Evolutionary conservation across 305 asterid species (phyloP), one percentile per base, ranked within the genome.

Genomic region (Fraxinus sp.): DNA sequence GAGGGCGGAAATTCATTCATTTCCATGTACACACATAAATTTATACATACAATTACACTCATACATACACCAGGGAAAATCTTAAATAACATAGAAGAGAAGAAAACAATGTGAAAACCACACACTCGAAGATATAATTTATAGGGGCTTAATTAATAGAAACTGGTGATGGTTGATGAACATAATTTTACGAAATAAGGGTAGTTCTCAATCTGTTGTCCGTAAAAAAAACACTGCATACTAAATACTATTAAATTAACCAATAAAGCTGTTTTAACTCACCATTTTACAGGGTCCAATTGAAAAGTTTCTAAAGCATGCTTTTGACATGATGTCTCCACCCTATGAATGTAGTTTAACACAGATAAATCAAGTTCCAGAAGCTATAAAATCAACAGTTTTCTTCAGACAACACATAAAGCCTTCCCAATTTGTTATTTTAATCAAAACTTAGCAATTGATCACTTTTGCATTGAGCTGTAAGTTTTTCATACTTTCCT

Each of bases 241-340:
- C 16, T 75, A 68, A 13, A 32, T 30, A 75, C 41, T 37, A 43
- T 22, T 16, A 59, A 22, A 77, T 36, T 26, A 79, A 22, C 20
- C 16, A 5, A n/a, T 24, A 64, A 59, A 46, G 20, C 18, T 3
- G 55, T 85, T 90, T 83, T 8, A 8, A 93, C 98, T 97, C 98
- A 97, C 98, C 98, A 94, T 89, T 92, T 91, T 77, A 87, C 87
- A 52, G 97, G 97, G 86, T 94, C 97, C 90, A 94, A 81, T 22
- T 76, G 74, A 78, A 94, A 94, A 64, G 93, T 89, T 86, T 94
- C 98, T 22, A 94, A 84, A 55, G 97, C 97, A 75, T 97, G 95
- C 86, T 91, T 91, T 89, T 94, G 98, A 86, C 98, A 94, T 85
- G 93, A 85, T 78, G 88, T 91, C 89, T 94, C 97, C 0, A 97